These are phyloP conservation scores for Diaporthe australafricana DNA, from an alignment of 2,329 filamentous ascomycete genomes.

Conservation along the genomic window DNA sequence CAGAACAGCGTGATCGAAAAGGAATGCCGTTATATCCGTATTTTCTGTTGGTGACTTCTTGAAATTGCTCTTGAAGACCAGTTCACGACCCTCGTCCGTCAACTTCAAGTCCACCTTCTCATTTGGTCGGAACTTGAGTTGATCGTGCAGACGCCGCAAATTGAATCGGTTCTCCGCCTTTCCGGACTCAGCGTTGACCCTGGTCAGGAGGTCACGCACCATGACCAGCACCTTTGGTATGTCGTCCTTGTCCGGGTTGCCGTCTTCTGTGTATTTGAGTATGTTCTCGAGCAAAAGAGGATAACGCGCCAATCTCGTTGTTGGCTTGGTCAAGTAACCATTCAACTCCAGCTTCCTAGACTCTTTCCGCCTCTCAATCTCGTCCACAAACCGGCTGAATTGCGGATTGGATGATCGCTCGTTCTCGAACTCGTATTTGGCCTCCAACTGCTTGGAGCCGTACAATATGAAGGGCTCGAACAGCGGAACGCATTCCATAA, in stretches of 20 bases:
- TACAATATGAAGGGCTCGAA: conserved; percentile 98
- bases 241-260: conserved; percentile 89
- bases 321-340: conserved; percentile 97
- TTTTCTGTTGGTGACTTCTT: conserved; percentile 93
- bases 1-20: conserved; percentile 96
- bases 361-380: conserved; percentile 95
- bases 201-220: conserved; percentile 87
- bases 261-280: conserved; percentile 89
- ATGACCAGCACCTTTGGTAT: conserved; percentile 88
- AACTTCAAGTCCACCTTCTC: conserved; percentile 95
- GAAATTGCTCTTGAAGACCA: conserved; percentile 93
- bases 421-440: conserved; percentile 98
- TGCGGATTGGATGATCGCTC: conserved; percentile 87
- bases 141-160: conserved; percentile 88
- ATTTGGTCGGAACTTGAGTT: conserved; percentile 89
- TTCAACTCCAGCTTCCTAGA: conserved; percentile 97
- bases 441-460: conserved; percentile 94
- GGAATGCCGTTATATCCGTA: conserved; percentile 90
- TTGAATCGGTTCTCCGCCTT: conserved; percentile 99
- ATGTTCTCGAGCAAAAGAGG: conserved; percentile 92
- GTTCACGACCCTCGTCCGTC: conserved; percentile 90
- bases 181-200: conserved; percentile 94
- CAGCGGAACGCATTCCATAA: conserved; percentile 88
- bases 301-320: conserved; percentile 93
- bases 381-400: conserved; percentile 93